Base-by-base conservation (phyloP, 768 basidiomycete species). In the Tylopilus subfusipes region DNA sequence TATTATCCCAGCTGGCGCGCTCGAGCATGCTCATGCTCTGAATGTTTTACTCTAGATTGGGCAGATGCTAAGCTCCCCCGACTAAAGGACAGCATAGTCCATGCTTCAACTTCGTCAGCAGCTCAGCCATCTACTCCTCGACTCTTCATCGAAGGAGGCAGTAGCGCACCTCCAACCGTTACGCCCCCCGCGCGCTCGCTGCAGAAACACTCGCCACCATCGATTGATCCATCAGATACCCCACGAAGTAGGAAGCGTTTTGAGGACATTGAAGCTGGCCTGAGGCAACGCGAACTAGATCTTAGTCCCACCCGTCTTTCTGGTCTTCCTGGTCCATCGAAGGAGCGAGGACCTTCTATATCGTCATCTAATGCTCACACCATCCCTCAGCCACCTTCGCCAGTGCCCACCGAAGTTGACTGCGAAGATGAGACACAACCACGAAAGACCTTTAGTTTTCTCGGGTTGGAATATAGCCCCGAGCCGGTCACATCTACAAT, bases 21-120 rank as follows among this genome's bases (percentile, higher is more conserved):
- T 38, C 18, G 10, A 21, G 39, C 25, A 38, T 30, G 42, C 22
- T 42, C 13, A 4, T 39, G 19, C 30, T 24, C 38, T 30, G 42
- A 43, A 36, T 14, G 6, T 45, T 43, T 40, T 27, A 10, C 40
- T 29, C 16, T 40, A 76, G 74, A 42, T 18, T 76, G 74, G 75
- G 72, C 63, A 36, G 68, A 75, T 36, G 39, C 21, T 13, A 59
- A 67, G 19, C 60, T 59, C 25, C 58, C 50, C 18, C 52, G 11
- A 21, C 36, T 56, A 39, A 50, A 8, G 18, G 45, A 50, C 43
- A n/a, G 14, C 24, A n/a, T 10, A n/a, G 29, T 8, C 34, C 18
- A 18, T 44, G 21, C 40, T 36, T 21, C 58, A 29, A 31, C 11
- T 11, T 50, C 45, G 13, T 24, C 46, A n/a, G 25, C 34, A 14